phyloP scores from a whole-genome alignment of 768 basidiomycete species.

The Paxillus rubicundulus region DNA sequence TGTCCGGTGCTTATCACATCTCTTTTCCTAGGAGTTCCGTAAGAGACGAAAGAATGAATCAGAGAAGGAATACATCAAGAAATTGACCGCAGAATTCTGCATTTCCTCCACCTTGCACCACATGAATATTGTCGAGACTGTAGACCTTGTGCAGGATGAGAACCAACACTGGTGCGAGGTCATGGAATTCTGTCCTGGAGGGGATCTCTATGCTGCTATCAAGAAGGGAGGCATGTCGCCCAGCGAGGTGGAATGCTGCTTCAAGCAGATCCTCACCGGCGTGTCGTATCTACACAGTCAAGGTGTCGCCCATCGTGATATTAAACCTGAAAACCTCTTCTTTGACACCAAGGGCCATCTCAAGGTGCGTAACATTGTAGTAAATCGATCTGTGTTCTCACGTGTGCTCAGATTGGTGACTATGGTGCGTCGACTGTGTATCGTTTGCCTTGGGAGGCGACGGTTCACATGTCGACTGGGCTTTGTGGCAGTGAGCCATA shows the following conservation, averaged over 20 bases:
- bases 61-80: conserved; percentile 99
- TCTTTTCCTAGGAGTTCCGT: conserved; percentile 80
- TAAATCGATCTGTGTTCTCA: conserved; percentile 4
- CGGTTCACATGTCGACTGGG: conserved; percentile 95
- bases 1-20: background rate
- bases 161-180: conserved; percentile 97
- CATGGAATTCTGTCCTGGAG: conserved; percentile 99
- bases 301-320: conserved; percentile 96
- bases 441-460: conserved; percentile 95
- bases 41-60: conserved; percentile 97
- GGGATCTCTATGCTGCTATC: conserved; percentile 97
- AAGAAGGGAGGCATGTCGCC: conserved; percentile 94
- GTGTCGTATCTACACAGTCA: conserved; percentile 91
- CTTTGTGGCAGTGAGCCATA: conserved; percentile 98
- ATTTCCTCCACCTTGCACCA: conserved; percentile 96
- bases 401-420: conserved; percentile 76
- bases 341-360: conserved; percentile 90
- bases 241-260: conserved; percentile 94
- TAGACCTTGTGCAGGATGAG: conserved; percentile 99
- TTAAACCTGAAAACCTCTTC: conserved; percentile 97
- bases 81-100: conserved; percentile 98
- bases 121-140: conserved; percentile 94
- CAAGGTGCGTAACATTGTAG: conserved; percentile 59
- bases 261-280: conserved; percentile 91
- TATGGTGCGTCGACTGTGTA: conserved; percentile 99